A percentile compares a stretch with the other conserved stretches of the same genome.
Evolutionary conservation across 495 filamentous ascomycete species (phyloP).

Genomic region (Penicilliopsis zonata): DNA sequence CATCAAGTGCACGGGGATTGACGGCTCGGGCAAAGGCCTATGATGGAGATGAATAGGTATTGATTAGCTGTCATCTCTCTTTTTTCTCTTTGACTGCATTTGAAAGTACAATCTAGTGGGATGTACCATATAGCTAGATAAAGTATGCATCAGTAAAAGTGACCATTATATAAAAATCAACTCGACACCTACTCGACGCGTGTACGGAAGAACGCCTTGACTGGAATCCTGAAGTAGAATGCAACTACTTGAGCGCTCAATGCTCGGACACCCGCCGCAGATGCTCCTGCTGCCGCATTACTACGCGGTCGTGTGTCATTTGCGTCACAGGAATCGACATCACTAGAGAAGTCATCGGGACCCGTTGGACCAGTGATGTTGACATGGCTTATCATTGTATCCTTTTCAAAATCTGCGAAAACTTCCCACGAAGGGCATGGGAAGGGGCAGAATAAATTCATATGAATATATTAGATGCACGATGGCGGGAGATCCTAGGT

Average conservation of each 20-base stretch:
- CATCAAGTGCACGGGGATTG: constrained; percentile 45
- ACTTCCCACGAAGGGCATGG: no score
- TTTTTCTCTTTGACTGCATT: no score
- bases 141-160: constrained; percentile 10
- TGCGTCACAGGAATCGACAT: no score
- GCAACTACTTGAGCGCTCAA: constrained; percentile 66
- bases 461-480: no score
- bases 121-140: constrained; percentile 46
- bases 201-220: constrained; percentile 81
- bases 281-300: constrained; percentile 63
- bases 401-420: no score
- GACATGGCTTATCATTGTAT: no score
- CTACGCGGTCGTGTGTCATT: no score
- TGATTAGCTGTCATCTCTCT: constrained; percentile 14
- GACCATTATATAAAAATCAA: constrained; percentile 1
- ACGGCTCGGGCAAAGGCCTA: constrained; percentile 58
- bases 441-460: no score
- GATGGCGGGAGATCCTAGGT: no score
- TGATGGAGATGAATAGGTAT: constrained; percentile 2
- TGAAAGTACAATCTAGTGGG: constrained; percentile 1
- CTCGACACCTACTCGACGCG: constrained; percentile 62
- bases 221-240: constrained; percentile 82
- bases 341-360: no score
- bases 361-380: no score
- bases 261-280: constrained; percentile 70